Evolutionary conservation across 164 flowering plant genomes (phyloP).

Genomic region (Litsea cubeba): DNA sequence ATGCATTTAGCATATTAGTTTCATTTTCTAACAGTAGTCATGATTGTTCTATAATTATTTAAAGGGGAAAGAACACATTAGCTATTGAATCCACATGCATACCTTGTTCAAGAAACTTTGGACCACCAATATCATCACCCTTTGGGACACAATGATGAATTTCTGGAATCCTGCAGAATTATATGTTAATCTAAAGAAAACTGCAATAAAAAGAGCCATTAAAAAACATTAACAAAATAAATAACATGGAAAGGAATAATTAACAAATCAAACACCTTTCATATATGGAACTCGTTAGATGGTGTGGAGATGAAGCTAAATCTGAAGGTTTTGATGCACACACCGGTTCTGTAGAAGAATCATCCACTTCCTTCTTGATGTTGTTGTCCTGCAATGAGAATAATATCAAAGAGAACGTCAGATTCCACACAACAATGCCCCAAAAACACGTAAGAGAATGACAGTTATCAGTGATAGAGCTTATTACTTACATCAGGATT

Average conservation of each 20-base stretch:
- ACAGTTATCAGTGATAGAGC: neutral
- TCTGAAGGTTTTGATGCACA: conserved; percentile 14
- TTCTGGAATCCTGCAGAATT: conserved; percentile 21
- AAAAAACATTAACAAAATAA: neutral
- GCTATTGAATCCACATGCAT: conserved; percentile 6
- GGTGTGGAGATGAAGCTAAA: conserved; percentile 7
- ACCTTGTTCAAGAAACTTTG: conserved; percentile 21
- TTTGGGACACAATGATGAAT: conserved; percentile 4
- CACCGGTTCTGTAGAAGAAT: conserved; percentile 11
- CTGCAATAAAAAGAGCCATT: neutral
- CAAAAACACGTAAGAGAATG: neutral
- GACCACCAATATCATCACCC: conserved; percentile 12
- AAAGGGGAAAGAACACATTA: neutral
- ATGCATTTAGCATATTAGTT: neutral
- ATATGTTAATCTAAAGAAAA: neutral
- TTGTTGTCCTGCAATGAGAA: conserved; percentile 19
- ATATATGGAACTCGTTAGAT: conserved; percentile 10
- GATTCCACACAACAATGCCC: neutral
- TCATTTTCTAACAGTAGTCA: neutral
- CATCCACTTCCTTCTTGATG: conserved; percentile 9
- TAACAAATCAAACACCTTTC: neutral
- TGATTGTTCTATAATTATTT: neutral
- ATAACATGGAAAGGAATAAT: no score
- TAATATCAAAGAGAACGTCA: neutral
- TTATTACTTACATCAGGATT: conserved; percentile 28